Evolutionary conservation across 495 filamentous ascomycete genomes (phyloP), one percentile per base, ranked within the genome.

Genomic region (Penicillium steckii): DNA sequence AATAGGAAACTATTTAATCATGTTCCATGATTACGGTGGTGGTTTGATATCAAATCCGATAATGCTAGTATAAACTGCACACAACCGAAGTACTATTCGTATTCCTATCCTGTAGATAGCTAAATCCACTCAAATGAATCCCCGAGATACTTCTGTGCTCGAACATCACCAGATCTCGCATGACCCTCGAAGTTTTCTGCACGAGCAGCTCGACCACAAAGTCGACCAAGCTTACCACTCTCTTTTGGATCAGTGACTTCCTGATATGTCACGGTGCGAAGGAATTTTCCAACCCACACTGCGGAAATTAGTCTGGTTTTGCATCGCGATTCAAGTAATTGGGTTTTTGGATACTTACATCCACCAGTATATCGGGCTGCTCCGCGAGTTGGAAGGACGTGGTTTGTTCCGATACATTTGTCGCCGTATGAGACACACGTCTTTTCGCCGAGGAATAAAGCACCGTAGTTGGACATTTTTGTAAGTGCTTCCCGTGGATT

Each of bases 381-480:
- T 29, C 72, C 73, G 5, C 68, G 62, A 1, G 78, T 81, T 0
- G 78, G 77, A 3, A 81, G 65, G 6, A 81, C 77, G 53, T 80
- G 78, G 55, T 81, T 80, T 2, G 78, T 81, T 4, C 76, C 78
- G 46, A 81, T 81, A 35, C 70, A 73, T 67, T 80, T 80, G 44
- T 80, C 77, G 8, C 77, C 76, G 48, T 78, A 80, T 1, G 72
- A 77, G 2, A 81, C 76, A 51, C 77, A 81, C 1, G 77, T 80
- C 56, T 74, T 79, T 48, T 77, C 77, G 3, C 78, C 79, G 15
- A 80, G 62, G 59, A 82, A 80, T 12, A 82, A 42, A 6, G 77
- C 70, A 1, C 79, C 79, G 41, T 78, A 82, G 25, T 74, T 70
- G 3, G 50, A 70, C 76, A 82, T 80, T 55, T 80, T 80, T 19